Percentiles rank a stretch among this genome's conserved stretches.
Conservation (phyloP, 805 yeast species). For the Kodamaea sagamina region DNA sequence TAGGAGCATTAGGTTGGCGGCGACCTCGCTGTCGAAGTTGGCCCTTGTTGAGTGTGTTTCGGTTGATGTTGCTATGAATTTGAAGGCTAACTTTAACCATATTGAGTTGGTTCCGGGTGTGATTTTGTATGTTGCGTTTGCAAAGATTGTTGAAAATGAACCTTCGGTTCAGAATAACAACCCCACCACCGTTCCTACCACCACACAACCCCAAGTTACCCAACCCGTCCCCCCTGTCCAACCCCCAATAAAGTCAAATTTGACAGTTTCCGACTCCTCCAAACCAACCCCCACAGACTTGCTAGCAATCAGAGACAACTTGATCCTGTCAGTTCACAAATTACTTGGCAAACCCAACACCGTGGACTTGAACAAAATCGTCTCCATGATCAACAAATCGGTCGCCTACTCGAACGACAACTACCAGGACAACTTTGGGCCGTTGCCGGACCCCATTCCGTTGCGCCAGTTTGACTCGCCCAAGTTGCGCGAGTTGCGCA, state of each 20-base stretch:
- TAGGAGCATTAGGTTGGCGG: constrained; percentile 49
- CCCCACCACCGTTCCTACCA: neutral
- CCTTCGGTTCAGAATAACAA: neutral
- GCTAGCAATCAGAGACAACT: constrained; percentile 23
- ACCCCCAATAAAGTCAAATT: constrained; percentile 7
- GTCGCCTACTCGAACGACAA: constrained; percentile 44
- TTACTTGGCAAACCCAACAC: constrained; percentile 20
- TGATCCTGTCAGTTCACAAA: constrained; percentile 21
- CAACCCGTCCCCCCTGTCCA: neutral
- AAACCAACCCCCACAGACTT: constrained; percentile 26
- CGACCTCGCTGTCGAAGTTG: constrained; percentile 23
- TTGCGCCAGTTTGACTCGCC: constrained; percentile 84
- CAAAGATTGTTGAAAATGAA: constrained; percentile 53
- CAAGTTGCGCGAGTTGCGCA: constrained; percentile 81
- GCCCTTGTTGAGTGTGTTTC: constrained; percentile 68
- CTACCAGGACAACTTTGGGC: constrained; percentile 61
- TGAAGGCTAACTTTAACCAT: constrained; percentile 77
- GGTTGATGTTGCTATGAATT: constrained; percentile 74
- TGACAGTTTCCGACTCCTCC: constrained; percentile 12
- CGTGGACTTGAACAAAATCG: constrained; percentile 41
- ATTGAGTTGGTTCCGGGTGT: constrained; percentile 80
- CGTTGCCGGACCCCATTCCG: constrained; percentile 71
- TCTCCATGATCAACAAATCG: constrained; percentile 45
- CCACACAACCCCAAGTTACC: constrained; percentile 5
- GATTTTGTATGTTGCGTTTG: constrained; percentile 79